Evolutionary conservation across 2,329 filamentous ascomycete genomes (phyloP).

Genomic region (Septoria petroselini): DNA sequence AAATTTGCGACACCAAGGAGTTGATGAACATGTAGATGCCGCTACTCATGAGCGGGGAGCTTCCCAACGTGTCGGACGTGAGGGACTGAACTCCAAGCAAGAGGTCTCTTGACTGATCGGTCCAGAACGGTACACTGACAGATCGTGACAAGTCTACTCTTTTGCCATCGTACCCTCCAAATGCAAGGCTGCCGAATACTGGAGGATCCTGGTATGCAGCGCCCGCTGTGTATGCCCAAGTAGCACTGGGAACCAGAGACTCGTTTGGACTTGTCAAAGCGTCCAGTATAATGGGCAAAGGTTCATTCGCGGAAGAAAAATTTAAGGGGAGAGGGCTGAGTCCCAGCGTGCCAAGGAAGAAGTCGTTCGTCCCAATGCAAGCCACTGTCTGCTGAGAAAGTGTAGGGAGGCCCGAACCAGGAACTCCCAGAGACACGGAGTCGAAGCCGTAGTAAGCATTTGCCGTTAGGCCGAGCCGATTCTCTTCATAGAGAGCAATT

Average conservation of each 20-base stretch:
- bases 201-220: slow-evolving; percentile 28
- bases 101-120: slow-evolving; percentile 29
- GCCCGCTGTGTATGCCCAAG: slow-evolving; percentile 34
- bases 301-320: slow-evolving; percentile 23
- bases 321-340: slow-evolving; percentile 27
- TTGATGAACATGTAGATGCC: slow-evolving; percentile 38
- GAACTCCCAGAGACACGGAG: slow-evolving; percentile 29
- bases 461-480: slow-evolving; percentile 24
- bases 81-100: slow-evolving; percentile 29
- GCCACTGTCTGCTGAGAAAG: slow-evolving; percentile 35
- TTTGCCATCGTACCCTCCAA: slow-evolving; percentile 45
- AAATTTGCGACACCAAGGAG: slow-evolving; percentile 43
- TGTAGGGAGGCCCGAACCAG: slow-evolving; percentile 26
- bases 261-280: slow-evolving; percentile 14
- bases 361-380: slow-evolving; percentile 24
- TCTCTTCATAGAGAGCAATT: slow-evolving; percentile 27
- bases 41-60: slow-evolving; percentile 24
- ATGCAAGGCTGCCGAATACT: slow-evolving; percentile 34
- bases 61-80: slow-evolving; percentile 27
- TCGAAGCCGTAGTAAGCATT: slow-evolving; percentile 41
- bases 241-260: slow-evolving; percentile 13
- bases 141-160: slow-evolving; percentile 36
- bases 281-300: slow-evolving; percentile 25
- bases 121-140: slow-evolving; percentile 34
- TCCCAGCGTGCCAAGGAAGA: slow-evolving; percentile 39